Base-by-base conservation (phyloP, 441 rosid genomes). In the Gossypium trilobum region DNA sequence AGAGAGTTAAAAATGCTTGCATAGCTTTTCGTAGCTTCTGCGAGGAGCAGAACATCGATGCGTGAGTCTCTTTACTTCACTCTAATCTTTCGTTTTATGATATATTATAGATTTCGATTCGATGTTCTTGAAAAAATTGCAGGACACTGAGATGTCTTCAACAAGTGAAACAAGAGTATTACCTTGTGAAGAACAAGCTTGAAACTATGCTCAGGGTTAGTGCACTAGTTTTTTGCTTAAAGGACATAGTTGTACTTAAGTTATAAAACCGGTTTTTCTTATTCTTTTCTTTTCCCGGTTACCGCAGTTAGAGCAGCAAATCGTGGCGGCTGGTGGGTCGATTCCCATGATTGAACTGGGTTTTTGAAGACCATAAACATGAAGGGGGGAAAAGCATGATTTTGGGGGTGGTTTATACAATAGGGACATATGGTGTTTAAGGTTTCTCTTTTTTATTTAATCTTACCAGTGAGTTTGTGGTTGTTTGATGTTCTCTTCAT, bases 111-210 rank as follows among this genome's bases (percentile, higher is more conserved):
- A 19, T 54, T 54, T 10, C 11, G 4, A 54, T 54, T 19, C 22
- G 59, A 54, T 54, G 4, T 57, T 23, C 36, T 22, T 14, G 8
- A 13, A 14, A 52, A 17, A 2, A 4, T 55, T 59, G 67, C 86
- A 94, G 99, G 79, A 89, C 92, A 82, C 74, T 79, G 84, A 85
- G 82, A 82, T 91, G 94, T 75, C 85, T 94, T 82, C 95, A 90
- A 62, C 93, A 90, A 81, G 84, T 90, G 77, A 87, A 89, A 76
- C 91, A 94, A 60, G 97, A 90, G 80, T 90, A 89, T 78, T 85
- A 44, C 59, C 86, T 86, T 48, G 86, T 79, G 74, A 94, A 86
- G 85, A 88, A 76, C 91, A 91, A 89, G 87, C 87, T 94, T 23
- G 97, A 91, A 80, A 73, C 83, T 74, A 75, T 91, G 56, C 81